These are phyloP conservation scores for Citrus reticulata DNA, from an alignment of 345 rosid genomes.

Conservation along the genomic window DNA sequence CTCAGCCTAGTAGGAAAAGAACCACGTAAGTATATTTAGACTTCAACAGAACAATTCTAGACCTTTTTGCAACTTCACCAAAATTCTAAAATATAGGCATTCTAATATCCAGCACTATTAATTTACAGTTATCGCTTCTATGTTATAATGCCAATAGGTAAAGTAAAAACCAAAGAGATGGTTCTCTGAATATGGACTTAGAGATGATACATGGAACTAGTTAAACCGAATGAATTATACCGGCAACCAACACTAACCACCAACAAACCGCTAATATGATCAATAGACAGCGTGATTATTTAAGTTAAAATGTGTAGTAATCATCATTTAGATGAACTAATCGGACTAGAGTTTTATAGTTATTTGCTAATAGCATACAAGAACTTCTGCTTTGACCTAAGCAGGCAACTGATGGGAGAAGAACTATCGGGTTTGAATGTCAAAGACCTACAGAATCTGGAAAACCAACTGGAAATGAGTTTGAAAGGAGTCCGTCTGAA, in stretches of 20 bases:
- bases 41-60: neutral
- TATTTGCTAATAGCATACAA: conserved; percentile 4
- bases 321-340: neutral
- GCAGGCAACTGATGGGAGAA: conserved; percentile 83
- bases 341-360: neutral
- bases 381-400: neutral
- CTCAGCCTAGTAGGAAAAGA: neutral
- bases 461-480: conserved; percentile 67
- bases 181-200: neutral
- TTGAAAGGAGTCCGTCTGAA: conserved; percentile 54
- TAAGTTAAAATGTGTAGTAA: neutral
- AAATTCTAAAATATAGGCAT: neutral
- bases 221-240: neutral
- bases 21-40: neutral
- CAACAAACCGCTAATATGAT: neutral
- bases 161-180: neutral
- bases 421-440: conserved; percentile 61
- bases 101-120: neutral
- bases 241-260: neutral
- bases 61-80: neutral
- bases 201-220: neutral
- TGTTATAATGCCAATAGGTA: neutral
- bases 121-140: neutral
- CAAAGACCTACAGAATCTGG: conserved; percentile 61
- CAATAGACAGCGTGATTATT: neutral